Base-by-base conservation (phyloP, 805 yeast species). In the Saccharomyces mikatae region DNA sequence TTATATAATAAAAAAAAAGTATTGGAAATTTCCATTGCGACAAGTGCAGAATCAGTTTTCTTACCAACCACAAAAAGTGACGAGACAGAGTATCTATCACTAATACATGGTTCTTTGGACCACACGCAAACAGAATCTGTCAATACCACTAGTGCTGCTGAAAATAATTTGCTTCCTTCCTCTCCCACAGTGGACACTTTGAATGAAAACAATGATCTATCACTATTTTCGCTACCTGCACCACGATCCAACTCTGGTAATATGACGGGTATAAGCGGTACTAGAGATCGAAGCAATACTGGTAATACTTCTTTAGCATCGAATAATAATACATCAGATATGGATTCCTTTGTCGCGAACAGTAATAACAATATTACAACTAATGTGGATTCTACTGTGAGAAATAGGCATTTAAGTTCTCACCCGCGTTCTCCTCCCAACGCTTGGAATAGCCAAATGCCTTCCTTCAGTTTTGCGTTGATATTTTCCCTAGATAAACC, bases 391-490 rank as follows among this genome's bases (percentile, higher is more conserved):
- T 17, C 24, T 1, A 11, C 22, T 6, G 22, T 4, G 44, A 17
- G 24, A 17, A 36, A 36, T 11, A 36, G 13, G 10, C 24, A n/a
- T 36, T 17, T 22, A 1, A 17, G 6, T 36, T 21, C 44, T n/a
- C 44, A 17, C 11, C 10, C 44, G 13, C 44, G 44, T 36, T 36
- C 44, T 36, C 24, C 4, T 21, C 17, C 44, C 5, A 17, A 9
- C 4, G 44, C 44, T 36, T 36, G 44, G 41, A 58, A 58, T 48
- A 52, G 41, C 14, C 56, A 58, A 4, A 61, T 61, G 62, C 65
- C 77, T 3, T 76, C 82, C 1, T 81, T 78, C 60, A 79, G 80
- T 1, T 73, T 81, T 62, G 84, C 80, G 0, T 72, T 80, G 3
- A 70, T 80, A 6, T 59, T 80, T 3, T 80, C 80, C 53, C 61